Evolutionary conservation across 257 asterid species (phyloP), one percentile per base, ranked within the genome.

Genomic region (Osmanthus fragrans): DNA sequence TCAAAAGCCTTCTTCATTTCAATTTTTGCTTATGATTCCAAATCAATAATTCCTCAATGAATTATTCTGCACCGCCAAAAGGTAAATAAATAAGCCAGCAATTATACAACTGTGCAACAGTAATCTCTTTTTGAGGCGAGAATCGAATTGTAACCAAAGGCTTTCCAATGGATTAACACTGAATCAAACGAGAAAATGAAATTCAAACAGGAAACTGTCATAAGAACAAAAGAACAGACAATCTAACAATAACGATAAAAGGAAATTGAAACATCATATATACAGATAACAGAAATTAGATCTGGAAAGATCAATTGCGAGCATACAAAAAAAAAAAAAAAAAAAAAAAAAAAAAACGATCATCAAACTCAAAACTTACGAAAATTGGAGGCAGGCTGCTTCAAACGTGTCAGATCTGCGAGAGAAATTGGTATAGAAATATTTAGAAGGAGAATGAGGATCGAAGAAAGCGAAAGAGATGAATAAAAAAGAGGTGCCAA

Each of bases 1-100:
- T 75, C 97, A 80, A 95, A 78, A 27, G 93, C 97, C 89, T 93
- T 95, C 96, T 95, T 95, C 98, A 95, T 95, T 84, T 83, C 87
- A 74, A 83, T 68, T 78, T 78, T 25, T 71, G 73, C 80, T 69
- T 76, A 75, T 73, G 85, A 84, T 80, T 86, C 79, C 87, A 79
- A 75, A 80, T 71, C 72, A 80, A 74, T 81, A 70, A 76, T 76
- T 49, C 70, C 51, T 63, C 23, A 34, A 49, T 69, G 58, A 79
- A 33, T 80, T 76, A 69, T 64, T 78, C 85, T 79, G 82, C 79
- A 73, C 69, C 65, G 32, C 70, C 51, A 69, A 77, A 77, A 16
- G 27, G 72, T 36, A 79, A 75, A 75, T 9, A 58, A 74, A 15
- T 13, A 56, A 77, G 63, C 30, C 37, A 66, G 78, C 42, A 34